Conservation (phyloP, 192 early-diverging fungal species). For the Hyaloraphidium curvatum region DNA sequence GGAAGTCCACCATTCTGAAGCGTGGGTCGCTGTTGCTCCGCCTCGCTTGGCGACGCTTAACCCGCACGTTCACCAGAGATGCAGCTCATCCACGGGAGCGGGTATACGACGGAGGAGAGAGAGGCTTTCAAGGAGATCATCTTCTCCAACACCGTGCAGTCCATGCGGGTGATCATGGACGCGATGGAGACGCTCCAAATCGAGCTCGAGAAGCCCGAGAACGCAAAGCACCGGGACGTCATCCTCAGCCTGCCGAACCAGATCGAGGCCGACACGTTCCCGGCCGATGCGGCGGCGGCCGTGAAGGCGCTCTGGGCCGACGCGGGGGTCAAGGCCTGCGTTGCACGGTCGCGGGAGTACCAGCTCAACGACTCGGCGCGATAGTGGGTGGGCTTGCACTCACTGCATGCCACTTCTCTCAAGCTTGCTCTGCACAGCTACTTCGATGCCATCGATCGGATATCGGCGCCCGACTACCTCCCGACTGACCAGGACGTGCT, state of each 20-base stretch:
- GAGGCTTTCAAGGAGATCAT: conserved; percentile 91
- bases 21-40: too few relatives aligned
- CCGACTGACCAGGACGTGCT: conserved; percentile 94
- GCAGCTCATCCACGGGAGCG: conserved; percentile 92
- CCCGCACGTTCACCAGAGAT: too few relatives aligned
- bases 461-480: conserved; percentile 54
- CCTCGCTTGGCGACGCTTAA: too few relatives aligned
- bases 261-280: conserved; percentile 75
- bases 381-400: conserved; percentile 42
- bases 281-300: conserved; percentile 54
- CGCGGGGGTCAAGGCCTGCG: conserved; percentile 59
- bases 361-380: conserved; percentile 92
- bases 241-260: conserved; percentile 66
- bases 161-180: conserved; percentile 86
- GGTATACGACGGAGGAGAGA: conserved; percentile 74
- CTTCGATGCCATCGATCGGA: conserved; percentile 84
- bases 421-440: conserved; percentile 33
- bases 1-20: conserved; percentile 92
- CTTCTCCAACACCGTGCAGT: conserved; percentile 87
- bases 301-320: conserved; percentile 73
- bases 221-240: conserved; percentile 45
- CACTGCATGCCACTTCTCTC: neutral
- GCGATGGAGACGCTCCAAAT: conserved; percentile 81
- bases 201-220: conserved; percentile 40
- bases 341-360: conserved; percentile 68